Evolutionary conservation across 768 basidiomycete species (phyloP).

Genomic region (Boletus reticulatus): DNA sequence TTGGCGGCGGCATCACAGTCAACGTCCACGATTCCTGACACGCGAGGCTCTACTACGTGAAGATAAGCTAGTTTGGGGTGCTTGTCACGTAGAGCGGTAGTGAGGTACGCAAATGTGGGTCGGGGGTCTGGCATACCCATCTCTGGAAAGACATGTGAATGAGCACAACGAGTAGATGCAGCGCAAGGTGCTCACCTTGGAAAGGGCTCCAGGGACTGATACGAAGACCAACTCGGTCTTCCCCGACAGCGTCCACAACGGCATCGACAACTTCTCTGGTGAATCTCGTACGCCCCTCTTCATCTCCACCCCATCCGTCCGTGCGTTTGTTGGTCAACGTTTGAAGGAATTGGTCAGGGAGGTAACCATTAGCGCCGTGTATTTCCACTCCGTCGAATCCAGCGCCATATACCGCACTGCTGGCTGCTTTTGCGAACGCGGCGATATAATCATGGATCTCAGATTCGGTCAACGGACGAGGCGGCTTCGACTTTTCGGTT

Average conservation of each 20-base stretch:
- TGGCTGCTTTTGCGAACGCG: neutral
- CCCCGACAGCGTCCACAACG: neutral
- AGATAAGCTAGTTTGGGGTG: constrained; percentile 44
- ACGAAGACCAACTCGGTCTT: constrained; percentile 1
- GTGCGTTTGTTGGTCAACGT: neutral
- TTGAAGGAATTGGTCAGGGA: neutral
- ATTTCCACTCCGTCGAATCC: neutral
- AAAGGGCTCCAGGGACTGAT: neutral
- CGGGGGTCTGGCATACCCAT: constrained; percentile 56
- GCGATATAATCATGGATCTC: neutral
- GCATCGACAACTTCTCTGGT: neutral
- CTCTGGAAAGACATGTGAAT: constrained; percentile 23
- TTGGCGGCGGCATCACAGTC: neutral
- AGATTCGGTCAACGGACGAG: neutral
- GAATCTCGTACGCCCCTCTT: neutral
- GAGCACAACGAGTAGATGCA: neutral
- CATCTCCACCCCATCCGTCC: neutral
- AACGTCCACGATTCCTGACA: neutral
- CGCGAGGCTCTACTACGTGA: constrained; percentile 45
- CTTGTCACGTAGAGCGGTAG: constrained; percentile 35
- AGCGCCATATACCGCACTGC: neutral
- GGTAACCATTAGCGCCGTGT: neutral
- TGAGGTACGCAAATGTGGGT: constrained; percentile 52
- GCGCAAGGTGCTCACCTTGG: neutral
- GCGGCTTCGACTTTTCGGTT: neutral